A percentile compares a stretch with the other conserved stretches of the same genome.
phyloP scores from a whole-genome alignment of 1,284 basidiomycete genomes.

The Rugosomyces carneus region DNA sequence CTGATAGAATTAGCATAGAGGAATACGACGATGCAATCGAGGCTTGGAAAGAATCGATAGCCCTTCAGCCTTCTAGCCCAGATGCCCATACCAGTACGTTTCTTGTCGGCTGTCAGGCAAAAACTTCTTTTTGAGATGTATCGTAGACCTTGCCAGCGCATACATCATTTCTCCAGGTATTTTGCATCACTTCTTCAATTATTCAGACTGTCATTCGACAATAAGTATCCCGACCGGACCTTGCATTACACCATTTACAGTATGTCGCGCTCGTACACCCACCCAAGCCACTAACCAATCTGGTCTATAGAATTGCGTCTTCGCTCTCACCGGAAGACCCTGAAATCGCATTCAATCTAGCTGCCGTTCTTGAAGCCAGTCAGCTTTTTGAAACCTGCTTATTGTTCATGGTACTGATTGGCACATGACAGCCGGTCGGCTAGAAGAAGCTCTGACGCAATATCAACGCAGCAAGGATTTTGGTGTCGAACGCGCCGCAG shows the following conservation, averaged over 20 bases:
- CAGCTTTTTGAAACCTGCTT: conserved; percentile 30
- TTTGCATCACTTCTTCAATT: not conserved
- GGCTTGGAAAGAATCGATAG: conserved; percentile 83
- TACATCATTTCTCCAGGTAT: conserved; percentile 75
- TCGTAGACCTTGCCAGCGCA: conserved; percentile 83
- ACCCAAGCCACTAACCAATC: conserved; percentile 16
- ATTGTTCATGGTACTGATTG: conserved; percentile 23
- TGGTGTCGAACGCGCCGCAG: conserved; percentile 81
- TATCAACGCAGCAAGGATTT: conserved; percentile 75
- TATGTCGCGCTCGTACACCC: conserved; percentile 34
- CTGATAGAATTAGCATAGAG: conserved; percentile 40
- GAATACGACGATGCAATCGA: conserved; percentile 81
- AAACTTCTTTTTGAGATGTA: not conserved
- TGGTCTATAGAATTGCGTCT: conserved; percentile 64
- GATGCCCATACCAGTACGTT: conserved; percentile 89
- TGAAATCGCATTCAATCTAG: conserved; percentile 93
- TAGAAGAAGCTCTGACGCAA: conserved; percentile 76
- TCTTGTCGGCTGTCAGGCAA: not conserved
- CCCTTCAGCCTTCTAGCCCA: conserved; percentile 77
- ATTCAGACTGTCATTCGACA: not conserved
- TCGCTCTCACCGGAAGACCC: conserved; percentile 87
- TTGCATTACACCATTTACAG: conserved; percentile 86
- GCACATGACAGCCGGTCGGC: conserved; percentile 52
- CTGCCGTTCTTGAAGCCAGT: conserved; percentile 88
- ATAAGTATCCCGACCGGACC: conserved; percentile 76